phyloP scores from a whole-genome alignment of 225 moss, liverwort and hornwort genomes.

The Polytrichum commune region DNA sequence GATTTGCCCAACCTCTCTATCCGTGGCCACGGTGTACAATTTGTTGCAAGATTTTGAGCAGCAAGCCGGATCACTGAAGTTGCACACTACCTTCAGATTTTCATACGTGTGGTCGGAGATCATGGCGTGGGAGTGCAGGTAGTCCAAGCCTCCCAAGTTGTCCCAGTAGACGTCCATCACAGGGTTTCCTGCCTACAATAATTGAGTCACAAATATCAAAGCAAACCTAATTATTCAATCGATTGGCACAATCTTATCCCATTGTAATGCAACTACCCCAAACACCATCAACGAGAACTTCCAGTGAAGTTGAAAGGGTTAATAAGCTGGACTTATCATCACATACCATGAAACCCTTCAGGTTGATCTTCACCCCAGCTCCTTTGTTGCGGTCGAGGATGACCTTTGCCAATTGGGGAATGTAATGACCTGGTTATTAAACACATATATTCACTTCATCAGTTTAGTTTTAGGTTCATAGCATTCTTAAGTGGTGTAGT shows the following conservation, averaged over 20 bases:
- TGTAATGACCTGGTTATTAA: slow-evolving; percentile 28
- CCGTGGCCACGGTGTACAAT: slow-evolving; percentile 32
- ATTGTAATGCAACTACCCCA: no score
- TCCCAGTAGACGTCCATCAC: slow-evolving; percentile 57
- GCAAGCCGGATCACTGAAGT: slow-evolving; percentile 45
- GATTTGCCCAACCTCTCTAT: slow-evolving; percentile 41
- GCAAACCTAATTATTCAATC: no score
- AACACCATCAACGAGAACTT: no score
- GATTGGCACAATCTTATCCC: no score
- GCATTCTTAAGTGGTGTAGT: no score
- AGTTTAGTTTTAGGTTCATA: no score
- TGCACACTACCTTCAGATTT: slow-evolving; percentile 36
- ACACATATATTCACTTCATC: no score
- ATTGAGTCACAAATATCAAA: not conserved
- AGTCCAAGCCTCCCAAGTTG: slow-evolving; percentile 53
- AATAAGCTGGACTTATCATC: not conserved
- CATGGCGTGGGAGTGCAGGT: slow-evolving; percentile 71
- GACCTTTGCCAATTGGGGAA: slow-evolving; percentile 49
- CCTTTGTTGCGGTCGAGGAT: slow-evolving; percentile 36
- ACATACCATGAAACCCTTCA: slow-evolving; percentile 46
- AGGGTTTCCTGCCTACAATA: slow-evolving; percentile 58
- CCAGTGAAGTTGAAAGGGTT: no score
- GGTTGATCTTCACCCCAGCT: slow-evolving; percentile 38
- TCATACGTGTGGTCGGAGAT: slow-evolving; percentile 74
- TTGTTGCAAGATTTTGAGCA: slow-evolving; percentile 47